phyloP scores from a whole-genome alignment of 176 grass and related monocot species.

The Oryza glaberrima region DNA sequence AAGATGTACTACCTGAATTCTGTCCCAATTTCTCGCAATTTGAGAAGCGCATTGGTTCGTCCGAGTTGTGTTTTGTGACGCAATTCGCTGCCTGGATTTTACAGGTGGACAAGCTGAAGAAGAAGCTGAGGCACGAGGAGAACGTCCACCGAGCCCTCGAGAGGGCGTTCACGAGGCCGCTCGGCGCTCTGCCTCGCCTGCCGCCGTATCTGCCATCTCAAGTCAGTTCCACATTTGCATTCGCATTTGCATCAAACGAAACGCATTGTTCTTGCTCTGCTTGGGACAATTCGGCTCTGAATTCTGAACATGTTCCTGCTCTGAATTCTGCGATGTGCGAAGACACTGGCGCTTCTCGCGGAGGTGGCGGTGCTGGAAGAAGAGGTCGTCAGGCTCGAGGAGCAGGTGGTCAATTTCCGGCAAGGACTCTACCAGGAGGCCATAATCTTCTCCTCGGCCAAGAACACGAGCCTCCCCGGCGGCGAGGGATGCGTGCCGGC shows the following conservation, averaged over 20 bases:
- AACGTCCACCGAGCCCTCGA: constrained; percentile 97
- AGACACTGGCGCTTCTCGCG: constrained; percentile 93
- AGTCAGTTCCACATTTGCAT: constrained; percentile 41
- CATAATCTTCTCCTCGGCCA: constrained; percentile 65
- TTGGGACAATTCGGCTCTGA: constrained; percentile 32
- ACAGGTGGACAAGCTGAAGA: constrained; percentile 95
- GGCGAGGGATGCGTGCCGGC: constrained; percentile 19
- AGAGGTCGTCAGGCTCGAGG: constrained; percentile 92
- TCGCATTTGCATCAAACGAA: constrained; percentile 4
- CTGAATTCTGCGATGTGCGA: constrained; percentile 16
- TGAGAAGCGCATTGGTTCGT: background rate
- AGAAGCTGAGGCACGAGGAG: constrained; percentile 95
- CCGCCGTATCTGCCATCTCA: constrained; percentile 90
- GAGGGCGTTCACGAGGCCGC: constrained; percentile 90
- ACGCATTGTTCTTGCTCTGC: background rate
- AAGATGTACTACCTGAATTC: constrained; percentile 71
- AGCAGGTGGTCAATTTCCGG: constrained; percentile 96
- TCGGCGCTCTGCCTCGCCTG: constrained; percentile 93
- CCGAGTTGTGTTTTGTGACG: constrained; percentile 18
- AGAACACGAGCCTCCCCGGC: constrained; percentile 39
- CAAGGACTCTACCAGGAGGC: constrained; percentile 97
- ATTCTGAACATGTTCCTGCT: background rate
- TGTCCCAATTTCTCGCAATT: background rate
- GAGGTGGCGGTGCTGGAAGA: constrained; percentile 98
- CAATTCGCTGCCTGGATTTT: constrained; percentile 29